phyloP scores from a whole-genome alignment of 768 basidiomycete genomes.

The Russula lepida region DNA sequence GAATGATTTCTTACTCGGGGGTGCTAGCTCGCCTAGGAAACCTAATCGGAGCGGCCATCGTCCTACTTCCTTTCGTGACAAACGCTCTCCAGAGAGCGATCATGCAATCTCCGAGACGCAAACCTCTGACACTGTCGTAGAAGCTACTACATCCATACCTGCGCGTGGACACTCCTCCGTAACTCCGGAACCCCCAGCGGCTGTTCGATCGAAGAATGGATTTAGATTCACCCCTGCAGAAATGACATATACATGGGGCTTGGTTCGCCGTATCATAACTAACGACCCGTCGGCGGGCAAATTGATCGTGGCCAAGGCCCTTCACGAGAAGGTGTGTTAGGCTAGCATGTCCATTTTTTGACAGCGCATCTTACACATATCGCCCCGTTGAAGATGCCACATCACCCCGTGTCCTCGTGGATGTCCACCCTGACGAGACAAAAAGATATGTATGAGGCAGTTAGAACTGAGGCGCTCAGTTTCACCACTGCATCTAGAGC shows the following conservation, averaged over 20 bases:
- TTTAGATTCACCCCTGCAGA: constrained; percentile 17
- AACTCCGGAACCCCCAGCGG: constrained; percentile 9
- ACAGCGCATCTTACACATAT: not conserved
- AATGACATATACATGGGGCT: constrained; percentile 14
- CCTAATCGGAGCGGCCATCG: not conserved
- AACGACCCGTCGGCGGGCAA: constrained; percentile 1
- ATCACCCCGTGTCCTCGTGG: constrained; percentile 51
- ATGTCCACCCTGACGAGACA: constrained; percentile 29
- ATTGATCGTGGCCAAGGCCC: not conserved
- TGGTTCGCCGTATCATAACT: constrained; percentile 10
- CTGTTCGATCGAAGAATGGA: constrained; percentile 7
- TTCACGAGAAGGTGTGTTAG: constrained; percentile 9
- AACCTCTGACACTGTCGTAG: constrained; percentile 6
- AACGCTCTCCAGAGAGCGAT: constrained; percentile 3
- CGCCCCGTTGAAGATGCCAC: constrained; percentile 41
- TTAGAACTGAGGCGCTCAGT: constrained; percentile 27
- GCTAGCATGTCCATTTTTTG: not conserved
- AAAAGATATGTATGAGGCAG: constrained; percentile 36
- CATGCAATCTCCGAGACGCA: constrained; percentile 5
- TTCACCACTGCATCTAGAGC: not conserved
- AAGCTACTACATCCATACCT: not conserved
- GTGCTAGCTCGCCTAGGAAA: constrained; percentile 1
- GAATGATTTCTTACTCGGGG: constrained; percentile 37
- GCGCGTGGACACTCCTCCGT: not conserved
- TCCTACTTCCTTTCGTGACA: not conserved